These are phyloP conservation scores for Gaertneriomyces sp. DNA, from an alignment of 192 early-diverging fungal species.

Conservation along the genomic window DNA sequence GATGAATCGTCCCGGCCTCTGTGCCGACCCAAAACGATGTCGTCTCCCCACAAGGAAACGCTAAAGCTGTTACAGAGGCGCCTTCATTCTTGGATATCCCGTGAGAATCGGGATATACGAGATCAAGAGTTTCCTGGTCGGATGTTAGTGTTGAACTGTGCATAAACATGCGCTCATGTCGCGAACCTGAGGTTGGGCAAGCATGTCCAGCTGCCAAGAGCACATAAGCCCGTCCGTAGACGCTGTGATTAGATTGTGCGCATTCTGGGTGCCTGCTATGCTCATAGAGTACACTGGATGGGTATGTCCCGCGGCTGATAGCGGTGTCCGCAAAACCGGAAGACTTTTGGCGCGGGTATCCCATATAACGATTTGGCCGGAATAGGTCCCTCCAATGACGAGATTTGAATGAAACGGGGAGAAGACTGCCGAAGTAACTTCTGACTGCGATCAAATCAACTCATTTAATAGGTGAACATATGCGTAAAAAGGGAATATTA, in stretches of 20 bases:
- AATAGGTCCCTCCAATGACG: slow-evolving; percentile 93
- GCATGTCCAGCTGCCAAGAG: slow-evolving; percentile 96
- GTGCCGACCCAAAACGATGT: slow-evolving; percentile 93
- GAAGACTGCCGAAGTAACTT: slow-evolving; percentile 81
- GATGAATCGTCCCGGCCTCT: slow-evolving; percentile 90
- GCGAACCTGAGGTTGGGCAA: slow-evolving; percentile 83
- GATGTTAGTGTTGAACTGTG: neutral
- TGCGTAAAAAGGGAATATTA: neutral
- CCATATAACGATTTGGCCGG: slow-evolving; percentile 97
- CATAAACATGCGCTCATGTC: neutral
- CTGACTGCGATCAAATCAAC: slow-evolving; percentile 53
- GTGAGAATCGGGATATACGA: slow-evolving; percentile 68
- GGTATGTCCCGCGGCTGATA: slow-evolving; percentile 90
- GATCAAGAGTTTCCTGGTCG: slow-evolving; percentile 70
- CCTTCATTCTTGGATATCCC: slow-evolving; percentile 83
- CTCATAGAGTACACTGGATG: slow-evolving; percentile 90
- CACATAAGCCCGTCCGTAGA: slow-evolving; percentile 96
- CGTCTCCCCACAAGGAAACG: slow-evolving; percentile 90
- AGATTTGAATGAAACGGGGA: slow-evolving; percentile 90
- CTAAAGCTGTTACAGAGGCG: slow-evolving; percentile 85
- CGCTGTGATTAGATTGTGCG: slow-evolving; percentile 86
- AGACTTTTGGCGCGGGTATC: slow-evolving; percentile 81
- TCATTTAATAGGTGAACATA: neutral
- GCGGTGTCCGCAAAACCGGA: slow-evolving; percentile 92
- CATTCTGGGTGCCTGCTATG: slow-evolving; percentile 93